Base-by-base conservation (phyloP, 2,329 filamentous ascomycete species). In the Beauveria rudraprayagi region DNA sequence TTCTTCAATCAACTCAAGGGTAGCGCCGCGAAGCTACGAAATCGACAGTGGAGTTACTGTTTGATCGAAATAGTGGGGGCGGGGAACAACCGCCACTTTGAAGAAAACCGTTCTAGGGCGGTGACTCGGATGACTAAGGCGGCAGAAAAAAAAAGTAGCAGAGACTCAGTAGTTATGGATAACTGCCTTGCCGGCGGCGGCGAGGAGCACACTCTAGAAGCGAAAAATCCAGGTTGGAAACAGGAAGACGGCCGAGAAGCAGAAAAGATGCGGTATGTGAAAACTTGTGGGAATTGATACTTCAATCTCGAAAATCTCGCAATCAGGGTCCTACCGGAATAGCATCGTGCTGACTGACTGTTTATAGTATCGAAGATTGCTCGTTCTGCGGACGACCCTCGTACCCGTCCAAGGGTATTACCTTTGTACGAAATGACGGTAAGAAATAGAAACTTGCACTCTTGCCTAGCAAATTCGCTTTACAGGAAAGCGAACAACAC, bases 381-480 rank as follows among this genome's bases (percentile, higher is more conserved):
- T 77, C 74, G 66, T 78, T 78, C 63, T 78, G 76, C 71, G 74
- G 74, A 67, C 73, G 79, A 66, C 79, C 79, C 67, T 75, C 78
- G 60, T 82, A 80, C 68, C 80, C 80, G 50, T 79, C 77, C 73
- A 85, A 84, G 72, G 81, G 81, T 64, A 83, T 84, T 52, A 75
- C 73, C 24, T 81, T 81, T 68, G 75, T 79, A 62, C 74, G 79
- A 59, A 80, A 80, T 66, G 79, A 81, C 70, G 75, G 74, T 70
- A 69, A 60, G 69, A 65, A 52, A 37, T 47, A 16, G 8, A 52
- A 11, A 8, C 3, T 22, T 10, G 26, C 17, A 19, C 22, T 37
- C 3, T 50, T 37, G 7, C 1, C 2, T 9, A 5, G 24, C 17
- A 37, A n/a, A 3, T 9, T 11, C 1, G 1, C 10, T 16, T 5